Percentiles rank a stretch among this genome's conserved stretches.
Conservation (phyloP, 2,329 filamentous ascomycete species). For the Phialophora macrospora region DNA sequence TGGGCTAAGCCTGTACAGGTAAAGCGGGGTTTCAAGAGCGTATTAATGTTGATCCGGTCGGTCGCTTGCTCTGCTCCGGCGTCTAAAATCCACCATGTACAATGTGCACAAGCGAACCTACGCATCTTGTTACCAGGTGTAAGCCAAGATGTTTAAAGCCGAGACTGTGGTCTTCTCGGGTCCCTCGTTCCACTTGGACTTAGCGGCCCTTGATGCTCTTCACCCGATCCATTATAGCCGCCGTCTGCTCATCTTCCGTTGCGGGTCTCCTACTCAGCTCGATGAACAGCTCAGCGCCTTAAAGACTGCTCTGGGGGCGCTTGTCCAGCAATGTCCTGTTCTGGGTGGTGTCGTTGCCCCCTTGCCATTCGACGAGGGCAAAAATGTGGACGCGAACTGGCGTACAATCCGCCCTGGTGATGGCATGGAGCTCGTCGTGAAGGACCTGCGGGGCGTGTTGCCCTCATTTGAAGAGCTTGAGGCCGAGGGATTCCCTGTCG, state of each 20-base stretch:
- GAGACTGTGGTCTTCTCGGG: constrained; percentile 1
- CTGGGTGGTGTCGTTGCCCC: constrained; percentile 11
- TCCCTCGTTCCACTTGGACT: constrained; percentile 14
- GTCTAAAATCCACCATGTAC: too few species aligned
- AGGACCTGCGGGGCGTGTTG: constrained; percentile 7
- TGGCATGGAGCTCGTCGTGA: constrained; percentile 18
- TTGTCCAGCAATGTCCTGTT: constrained; percentile 11
- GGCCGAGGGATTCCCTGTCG: constrained; percentile 1
- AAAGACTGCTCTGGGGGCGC: constrained; percentile 11
- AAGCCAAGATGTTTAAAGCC: background rate
- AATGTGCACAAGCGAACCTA: too few species aligned
- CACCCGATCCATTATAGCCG: constrained; percentile 23
- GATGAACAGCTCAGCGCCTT: constrained; percentile 18
- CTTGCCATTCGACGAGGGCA: constrained; percentile 4
- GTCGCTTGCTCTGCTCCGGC: background rate
- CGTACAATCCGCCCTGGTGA: constrained; percentile 12
- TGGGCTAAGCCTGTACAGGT: too few species aligned
- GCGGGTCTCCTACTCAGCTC: constrained; percentile 5
- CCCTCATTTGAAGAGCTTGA: constrained; percentile 17
- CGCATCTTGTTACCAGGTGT: background rate
- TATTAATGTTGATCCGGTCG: background rate
- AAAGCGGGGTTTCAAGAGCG: too few species aligned
- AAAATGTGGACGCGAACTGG: constrained; percentile 12
- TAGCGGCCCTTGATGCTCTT: constrained; percentile 15
- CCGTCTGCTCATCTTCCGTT: constrained; percentile 20